Base-by-base conservation (phyloP, 78 protist genomes). In the Dictyostelium brefeldianum region DNA sequence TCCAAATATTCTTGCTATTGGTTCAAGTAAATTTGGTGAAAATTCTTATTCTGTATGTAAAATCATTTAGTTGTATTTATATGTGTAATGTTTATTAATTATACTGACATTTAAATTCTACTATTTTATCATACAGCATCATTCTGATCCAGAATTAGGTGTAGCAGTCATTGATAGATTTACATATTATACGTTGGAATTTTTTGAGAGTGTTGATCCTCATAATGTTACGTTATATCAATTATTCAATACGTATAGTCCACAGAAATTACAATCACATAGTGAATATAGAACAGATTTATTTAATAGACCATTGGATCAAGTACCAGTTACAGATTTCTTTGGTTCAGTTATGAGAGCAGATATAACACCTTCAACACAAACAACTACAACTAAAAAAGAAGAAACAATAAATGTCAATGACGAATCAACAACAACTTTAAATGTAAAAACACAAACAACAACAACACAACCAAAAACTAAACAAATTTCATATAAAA, bases 141-240 rank as follows among this genome's bases (percentile, higher is more conserved):
- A 96, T 70, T 46, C 73, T 9, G 98, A 97, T 80, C 46, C 70
- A 25, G 83, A 64, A 43, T 29, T 97, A 4, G 99, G 99, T 0
- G 78, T 97, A 20, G 51, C 97, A 1, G 96, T 97, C 14, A 92
- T 96, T 51, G 99, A 97, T 62, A 89, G 99, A 82, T 97, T 97
- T 69, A 97, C 99, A 14, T 97, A 90, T 91, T 78, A 95, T 89
- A 95, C 97, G 43, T 53, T 95, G 12, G 92, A 95, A 29, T 95
- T 71, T 36, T 90, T 95, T 77, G 97, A 95, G 25, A 89, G 73
- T 70, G 90, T 69, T 4, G 91, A 80, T 70, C 89, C 93, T 15
- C 89, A 81, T 65, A 94, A 85, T 71, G 89, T 92, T 7, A 62
- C 89, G 29, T 84, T 81, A 50, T 48, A 57, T 43, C 83, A 93